These are phyloP conservation scores for Lathyrus tuberosus DNA, from an alignment of 306 rosid species.

Conservation along the genomic window DNA sequence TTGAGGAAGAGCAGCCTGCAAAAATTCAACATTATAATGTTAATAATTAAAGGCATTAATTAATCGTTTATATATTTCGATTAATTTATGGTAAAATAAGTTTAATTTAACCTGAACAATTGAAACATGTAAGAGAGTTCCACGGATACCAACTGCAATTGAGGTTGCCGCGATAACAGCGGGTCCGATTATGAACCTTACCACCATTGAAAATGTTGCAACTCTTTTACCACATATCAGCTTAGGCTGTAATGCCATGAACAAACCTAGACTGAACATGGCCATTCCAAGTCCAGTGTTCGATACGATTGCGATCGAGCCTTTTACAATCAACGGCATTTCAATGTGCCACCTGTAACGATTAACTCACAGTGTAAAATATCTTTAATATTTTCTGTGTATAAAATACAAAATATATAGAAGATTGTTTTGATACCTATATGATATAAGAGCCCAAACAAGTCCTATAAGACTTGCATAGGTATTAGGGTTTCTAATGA, in stretches of 20 bases:
- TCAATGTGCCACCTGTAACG: conserved; percentile 65
- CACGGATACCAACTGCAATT: conserved; percentile 73
- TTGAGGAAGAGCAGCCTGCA: conserved; percentile 92
- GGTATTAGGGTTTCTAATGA: conserved; percentile 88
- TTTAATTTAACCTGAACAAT: conserved; percentile 68
- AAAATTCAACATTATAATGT: background rate
- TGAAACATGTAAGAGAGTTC: conserved; percentile 79
- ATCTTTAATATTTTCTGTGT: background rate
- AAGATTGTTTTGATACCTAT: conserved; percentile 45
- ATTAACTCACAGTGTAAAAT: background rate
- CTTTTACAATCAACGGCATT: conserved; percentile 78
- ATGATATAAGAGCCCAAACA: conserved; percentile 82
- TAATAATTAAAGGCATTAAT: background rate
- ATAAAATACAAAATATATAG: no score
- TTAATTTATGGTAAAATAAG: background rate
- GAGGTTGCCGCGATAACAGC: conserved; percentile 89
- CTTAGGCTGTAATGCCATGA: conserved; percentile 93
- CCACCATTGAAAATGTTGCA: conserved; percentile 89
- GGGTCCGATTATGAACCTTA: conserved; percentile 88
- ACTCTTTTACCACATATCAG: conserved; percentile 87
- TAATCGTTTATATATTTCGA: background rate
- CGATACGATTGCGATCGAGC: conserved; percentile 79
- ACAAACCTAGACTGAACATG: conserved; percentile 90
- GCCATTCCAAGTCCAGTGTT: conserved; percentile 96
- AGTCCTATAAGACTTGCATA: conserved; percentile 82